Evolutionary conservation across 2,329 filamentous ascomycete genomes (phyloP).

Genomic region (Cryphonectria radicalis): DNA sequence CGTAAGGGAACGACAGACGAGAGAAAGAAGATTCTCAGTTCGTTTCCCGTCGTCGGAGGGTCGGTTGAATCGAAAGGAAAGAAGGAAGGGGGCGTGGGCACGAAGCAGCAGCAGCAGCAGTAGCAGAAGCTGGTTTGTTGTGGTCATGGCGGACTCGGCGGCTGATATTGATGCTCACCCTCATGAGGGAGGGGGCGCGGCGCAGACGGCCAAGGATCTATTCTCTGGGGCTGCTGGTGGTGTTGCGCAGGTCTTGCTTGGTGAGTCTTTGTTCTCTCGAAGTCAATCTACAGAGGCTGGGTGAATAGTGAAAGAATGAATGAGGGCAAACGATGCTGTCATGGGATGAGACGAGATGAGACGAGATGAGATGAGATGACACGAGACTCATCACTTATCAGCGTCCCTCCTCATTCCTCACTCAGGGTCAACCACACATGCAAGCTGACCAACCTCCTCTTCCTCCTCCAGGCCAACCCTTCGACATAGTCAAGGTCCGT

Average conservation of each 20-base stretch:
- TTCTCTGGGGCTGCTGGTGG: slow-evolving; percentile 90
- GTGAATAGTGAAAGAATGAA: no score
- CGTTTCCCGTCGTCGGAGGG: neutral
- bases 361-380: slow-evolving; percentile 8
- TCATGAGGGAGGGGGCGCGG: slow-evolving; percentile 39
- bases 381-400: neutral
- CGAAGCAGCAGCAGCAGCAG: slow-evolving; percentile 18
- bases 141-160: slow-evolving; percentile 41
- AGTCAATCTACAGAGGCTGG: neutral
- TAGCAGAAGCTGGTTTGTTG: neutral
- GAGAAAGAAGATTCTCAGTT: neutral
- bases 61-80: neutral
- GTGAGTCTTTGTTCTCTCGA: slow-evolving; percentile 53
- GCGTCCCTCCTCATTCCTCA: neutral
- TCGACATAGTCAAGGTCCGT: slow-evolving; percentile 96
- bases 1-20: neutral
- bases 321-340: no score
- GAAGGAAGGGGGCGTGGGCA: slow-evolving; percentile 15
- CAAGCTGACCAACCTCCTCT: slow-evolving; percentile 10
- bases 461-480: slow-evolving; percentile 61
- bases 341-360: slow-evolving; percentile 12
- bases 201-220: slow-evolving; percentile 82
- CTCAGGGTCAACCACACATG: neutral
- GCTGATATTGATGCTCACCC: slow-evolving; percentile 43
- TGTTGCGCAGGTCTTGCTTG: slow-evolving; percentile 90